phyloP scores from a whole-genome alignment of 108 stramenopile species.

The Conticribra weissflogii region DNA sequence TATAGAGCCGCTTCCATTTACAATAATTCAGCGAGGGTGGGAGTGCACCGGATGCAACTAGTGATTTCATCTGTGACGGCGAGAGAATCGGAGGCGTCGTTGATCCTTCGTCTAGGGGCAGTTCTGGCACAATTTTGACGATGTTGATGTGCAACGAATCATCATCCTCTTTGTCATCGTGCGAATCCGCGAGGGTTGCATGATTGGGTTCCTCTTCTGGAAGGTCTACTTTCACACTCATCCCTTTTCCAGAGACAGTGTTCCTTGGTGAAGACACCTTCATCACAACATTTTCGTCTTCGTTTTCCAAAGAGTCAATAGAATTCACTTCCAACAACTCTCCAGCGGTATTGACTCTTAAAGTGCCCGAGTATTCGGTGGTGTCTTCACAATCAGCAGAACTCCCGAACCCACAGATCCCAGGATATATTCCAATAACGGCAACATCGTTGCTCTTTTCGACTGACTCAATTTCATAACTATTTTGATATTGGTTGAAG shows the following conservation, averaged over 20 bases:
- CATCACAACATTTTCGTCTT: constrained; percentile 14
- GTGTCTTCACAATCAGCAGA: constrained; percentile 15
- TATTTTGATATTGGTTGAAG: not conserved
- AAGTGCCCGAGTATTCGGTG: constrained; percentile 26
- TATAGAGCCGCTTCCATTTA: constrained; percentile 82
- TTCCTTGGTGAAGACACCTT: constrained; percentile 33
- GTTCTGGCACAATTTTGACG: constrained; percentile 47
- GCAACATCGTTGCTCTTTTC: not conserved
- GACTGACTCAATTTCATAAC: not conserved
- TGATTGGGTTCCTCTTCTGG: constrained; percentile 8
- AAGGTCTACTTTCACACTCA: constrained; percentile 49
- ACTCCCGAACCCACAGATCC: constrained; percentile 42
- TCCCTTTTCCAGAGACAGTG: constrained; percentile 40
- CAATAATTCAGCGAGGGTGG: constrained; percentile 72
- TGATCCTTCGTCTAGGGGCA: constrained; percentile 7
- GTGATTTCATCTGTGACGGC: constrained; percentile 43
- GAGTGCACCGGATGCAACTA: constrained; percentile 59
- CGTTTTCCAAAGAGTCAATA: constrained; percentile 16
- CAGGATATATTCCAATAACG: constrained; percentile 3
- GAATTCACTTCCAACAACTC: constrained; percentile 28
- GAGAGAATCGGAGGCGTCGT: constrained; percentile 29
- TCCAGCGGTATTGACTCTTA: constrained; percentile 33
- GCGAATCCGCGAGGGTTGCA: not conserved
- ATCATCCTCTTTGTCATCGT: not conserved
- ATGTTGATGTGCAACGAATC: constrained; percentile 2